Conservation (phyloP, 2,329 filamentous ascomycete species). For the Alternaria panax region DNA sequence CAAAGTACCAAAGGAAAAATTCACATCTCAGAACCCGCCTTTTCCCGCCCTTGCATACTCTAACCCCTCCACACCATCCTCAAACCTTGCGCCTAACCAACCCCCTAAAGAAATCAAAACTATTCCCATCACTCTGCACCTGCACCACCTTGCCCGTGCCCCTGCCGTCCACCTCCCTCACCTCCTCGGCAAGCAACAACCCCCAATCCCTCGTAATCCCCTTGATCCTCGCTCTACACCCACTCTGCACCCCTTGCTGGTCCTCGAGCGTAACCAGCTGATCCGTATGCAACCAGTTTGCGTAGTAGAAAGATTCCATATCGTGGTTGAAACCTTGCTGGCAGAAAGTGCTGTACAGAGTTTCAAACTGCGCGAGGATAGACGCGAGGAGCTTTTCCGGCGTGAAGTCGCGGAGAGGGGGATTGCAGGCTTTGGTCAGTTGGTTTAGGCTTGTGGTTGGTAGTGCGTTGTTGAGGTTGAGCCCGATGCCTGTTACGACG, state of each 20-base stretch:
- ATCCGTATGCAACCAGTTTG: conserved; percentile 77
- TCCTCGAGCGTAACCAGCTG: conserved; percentile 84
- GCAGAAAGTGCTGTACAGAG: conserved; percentile 77
- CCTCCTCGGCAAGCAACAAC: conserved; percentile 81
- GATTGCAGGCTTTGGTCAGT: conserved; percentile 59
- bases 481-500: conserved; percentile 79
- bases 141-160: conserved; percentile 80
- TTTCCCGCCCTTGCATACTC: too few relatives aligned
- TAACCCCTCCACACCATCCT: too few relatives aligned
- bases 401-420: conserved; percentile 63
- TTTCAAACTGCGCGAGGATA: conserved; percentile 79
- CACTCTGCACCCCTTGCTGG: conserved; percentile 61
- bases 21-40: too few relatives aligned
- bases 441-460: conserved; percentile 88
- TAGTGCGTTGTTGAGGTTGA: conserved; percentile 83
- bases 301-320: conserved; percentile 71
- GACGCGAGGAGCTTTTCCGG: conserved; percentile 83
- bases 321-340: conserved; percentile 74
- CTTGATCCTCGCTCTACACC: conserved; percentile 74
- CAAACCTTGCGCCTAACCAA: conserved; percentile 82
- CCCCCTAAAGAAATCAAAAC: conserved; percentile 96
- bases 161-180: conserved; percentile 73
- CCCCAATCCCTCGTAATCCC: conserved; percentile 95
- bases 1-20: too few relatives aligned
- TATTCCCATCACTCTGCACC: conserved; percentile 95